Evolutionary conservation across 1,284 basidiomycete species (phyloP).

Genomic region (Malassezia brasiliensis): DNA sequence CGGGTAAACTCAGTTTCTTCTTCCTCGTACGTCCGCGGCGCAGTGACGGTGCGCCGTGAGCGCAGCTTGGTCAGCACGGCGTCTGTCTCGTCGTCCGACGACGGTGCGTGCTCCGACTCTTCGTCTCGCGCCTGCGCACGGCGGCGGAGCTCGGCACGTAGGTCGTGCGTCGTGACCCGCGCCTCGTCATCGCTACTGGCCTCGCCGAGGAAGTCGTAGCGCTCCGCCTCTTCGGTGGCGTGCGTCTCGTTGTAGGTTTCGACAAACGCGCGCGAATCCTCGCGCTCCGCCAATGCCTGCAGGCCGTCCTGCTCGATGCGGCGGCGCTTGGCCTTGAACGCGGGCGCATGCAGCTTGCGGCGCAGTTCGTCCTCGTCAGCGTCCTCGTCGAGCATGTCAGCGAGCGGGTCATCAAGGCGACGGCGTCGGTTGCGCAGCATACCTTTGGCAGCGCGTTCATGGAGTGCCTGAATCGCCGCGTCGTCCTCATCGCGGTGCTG

Average conservation of each 20-base stretch:
- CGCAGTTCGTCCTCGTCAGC: constrained; percentile 36
- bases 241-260: constrained; percentile 29
- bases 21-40: not conserved
- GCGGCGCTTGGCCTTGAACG: constrained; percentile 27
- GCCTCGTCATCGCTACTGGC: constrained; percentile 17
- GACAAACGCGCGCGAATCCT: constrained; percentile 37
- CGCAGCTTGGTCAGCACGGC: not conserved
- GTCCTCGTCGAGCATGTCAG: constrained; percentile 39
- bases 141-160: constrained; percentile 11
- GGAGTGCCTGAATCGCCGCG: constrained; percentile 29
- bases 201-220: constrained; percentile 28
- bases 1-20: constrained; percentile 7
- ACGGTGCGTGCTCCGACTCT: not conserved
- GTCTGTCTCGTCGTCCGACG: not conserved
- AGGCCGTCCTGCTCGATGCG: constrained; percentile 31
- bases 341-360: constrained; percentile 17
- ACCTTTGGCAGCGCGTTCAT: constrained; percentile 32
- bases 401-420: constrained; percentile 21
- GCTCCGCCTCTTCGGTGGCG: constrained; percentile 21
- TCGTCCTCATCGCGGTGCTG: constrained; percentile 34
- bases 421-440: constrained; percentile 26
- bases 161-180: constrained; percentile 7
- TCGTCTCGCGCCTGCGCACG: not conserved
- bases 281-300: constrained; percentile 26
- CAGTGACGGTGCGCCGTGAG: not conserved